These are phyloP conservation scores for Melanogaster broomeanus DNA, from an alignment of 768 basidiomycete genomes.

Conservation along the genomic window DNA sequence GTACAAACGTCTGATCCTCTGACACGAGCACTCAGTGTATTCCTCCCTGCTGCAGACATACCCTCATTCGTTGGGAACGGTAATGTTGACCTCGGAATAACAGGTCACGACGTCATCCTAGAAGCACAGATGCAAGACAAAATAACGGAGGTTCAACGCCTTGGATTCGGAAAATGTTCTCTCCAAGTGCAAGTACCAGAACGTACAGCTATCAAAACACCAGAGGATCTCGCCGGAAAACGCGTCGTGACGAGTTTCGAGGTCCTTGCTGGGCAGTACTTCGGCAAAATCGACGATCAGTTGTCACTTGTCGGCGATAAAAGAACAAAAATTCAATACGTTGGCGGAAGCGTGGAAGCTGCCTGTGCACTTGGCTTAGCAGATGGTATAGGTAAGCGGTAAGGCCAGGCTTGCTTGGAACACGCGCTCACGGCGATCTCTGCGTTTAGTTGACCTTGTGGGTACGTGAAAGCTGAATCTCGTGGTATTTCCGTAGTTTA, in stretches of 20 bases:
- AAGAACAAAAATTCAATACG: constrained; percentile 87
- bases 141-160: constrained; percentile 76
- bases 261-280: constrained; percentile 80
- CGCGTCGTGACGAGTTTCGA: constrained; percentile 95
- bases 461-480: constrained; percentile 64
- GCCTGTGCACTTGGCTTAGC: constrained; percentile 96
- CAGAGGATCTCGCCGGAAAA: constrained; percentile 85
- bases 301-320: constrained; percentile 52
- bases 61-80: constrained; percentile 99
- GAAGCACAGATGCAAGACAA: constrained; percentile 81
- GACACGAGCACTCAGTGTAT: constrained; percentile 62
- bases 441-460: constrained; percentile 72
- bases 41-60: constrained; percentile 95
- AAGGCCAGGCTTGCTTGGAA: not conserved
- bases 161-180: constrained; percentile 92
- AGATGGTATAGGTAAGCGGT: constrained; percentile 85
- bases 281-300: constrained; percentile 61
- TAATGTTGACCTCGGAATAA: constrained; percentile 95
- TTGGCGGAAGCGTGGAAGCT: constrained; percentile 97
- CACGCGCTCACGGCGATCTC: constrained; percentile 4
- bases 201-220: constrained; percentile 59
- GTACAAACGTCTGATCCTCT: not conserved
- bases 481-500: not conserved
- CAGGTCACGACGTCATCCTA: constrained; percentile 95
- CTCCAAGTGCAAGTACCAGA: constrained; percentile 93